Evolutionary conservation across 805 yeast species (phyloP), one percentile per base, ranked within the genome.

Genomic region (Starmerella sp.): DNA sequence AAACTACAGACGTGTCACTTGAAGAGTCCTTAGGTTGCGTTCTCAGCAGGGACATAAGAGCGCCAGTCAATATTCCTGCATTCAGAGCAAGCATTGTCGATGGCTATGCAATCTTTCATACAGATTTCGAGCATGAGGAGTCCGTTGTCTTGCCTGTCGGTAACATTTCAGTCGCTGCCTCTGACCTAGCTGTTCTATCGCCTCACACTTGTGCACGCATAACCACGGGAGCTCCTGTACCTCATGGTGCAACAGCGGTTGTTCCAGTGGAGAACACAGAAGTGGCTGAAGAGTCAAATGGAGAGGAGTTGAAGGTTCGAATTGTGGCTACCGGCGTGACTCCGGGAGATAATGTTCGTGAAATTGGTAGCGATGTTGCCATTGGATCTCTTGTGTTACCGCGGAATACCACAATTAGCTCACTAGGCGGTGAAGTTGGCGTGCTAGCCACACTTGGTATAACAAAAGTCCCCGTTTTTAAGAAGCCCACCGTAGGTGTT

Each of bases 141-240:
- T 32, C 28, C n/a, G 79, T 77, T 0, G 61, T 63, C 0, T 73
- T 73, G 53, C 73, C 73, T 0, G 60, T 63, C 6, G 54, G 62
- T 8, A 50, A 57, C 6, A 57, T 60, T 5, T 45, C 60, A 13
- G 48, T 49, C 1, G 64, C 66, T 0, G 54, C 66, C 4, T 51
- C 58, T 4, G 62, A 58, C 2, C 72, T 78, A 6, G 71, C 69
- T 0, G 31, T 44, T 10, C 48, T 72, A n/a, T 41, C 55, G 4
- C 57, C 67, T 1, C 75, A 77, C 1, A 57, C 69, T 4, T 71
- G 77, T 39, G 72, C 76, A 0, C 65, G 82, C 42, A 69, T 78
- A 30, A 78, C 82, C 1, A 78, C 82, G 0, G 82, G 82, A 6
- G 82, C 82, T 0, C 81, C 81, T 4, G 68, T 78, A 0, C 82